Evolutionary conservation across 2,329 filamentous ascomycete genomes (phyloP).

Genomic region (Metarhizium brunneum): DNA sequence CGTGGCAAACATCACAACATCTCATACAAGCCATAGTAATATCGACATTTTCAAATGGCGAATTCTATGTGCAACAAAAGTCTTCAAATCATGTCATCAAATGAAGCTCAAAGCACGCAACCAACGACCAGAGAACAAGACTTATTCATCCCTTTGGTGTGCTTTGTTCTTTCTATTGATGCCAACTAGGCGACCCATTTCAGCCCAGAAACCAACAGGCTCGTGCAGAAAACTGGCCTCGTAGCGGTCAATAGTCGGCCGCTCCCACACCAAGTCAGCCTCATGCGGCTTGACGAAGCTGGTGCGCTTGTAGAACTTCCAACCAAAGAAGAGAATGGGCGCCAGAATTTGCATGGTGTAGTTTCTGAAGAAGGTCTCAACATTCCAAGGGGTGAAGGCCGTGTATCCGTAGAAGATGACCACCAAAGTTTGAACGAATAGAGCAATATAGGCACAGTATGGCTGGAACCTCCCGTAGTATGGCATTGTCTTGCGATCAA

Average conservation of each 20-base stretch:
- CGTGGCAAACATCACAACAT: not conserved
- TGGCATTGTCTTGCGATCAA: slow-evolving; percentile 43
- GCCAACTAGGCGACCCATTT: slow-evolving; percentile 38
- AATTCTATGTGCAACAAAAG: not conserved
- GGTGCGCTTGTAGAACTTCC: slow-evolving; percentile 56
- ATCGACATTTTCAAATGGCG: not conserved
- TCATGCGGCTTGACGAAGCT: slow-evolving; percentile 42
- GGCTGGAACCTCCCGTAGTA: slow-evolving; percentile 52
- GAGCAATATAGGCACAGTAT: slow-evolving; percentile 40
- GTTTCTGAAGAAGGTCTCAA: slow-evolving; percentile 39
- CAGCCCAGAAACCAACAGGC: slow-evolving; percentile 45
- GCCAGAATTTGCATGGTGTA: slow-evolving; percentile 49
- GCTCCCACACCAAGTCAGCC: slow-evolving; percentile 51
- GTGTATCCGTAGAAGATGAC: slow-evolving; percentile 47
- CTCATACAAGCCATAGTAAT: not conserved
- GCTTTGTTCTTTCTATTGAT: slow-evolving; percentile 20
- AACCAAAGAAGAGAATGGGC: slow-evolving; percentile 44
- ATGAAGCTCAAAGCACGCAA: not conserved
- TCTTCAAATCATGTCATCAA: not conserved
- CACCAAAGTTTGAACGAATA: slow-evolving; percentile 31
- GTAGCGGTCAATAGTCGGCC: slow-evolving; percentile 49
- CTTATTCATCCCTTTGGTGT: slow-evolving; percentile 6
- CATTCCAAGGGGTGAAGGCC: slow-evolving; percentile 38
- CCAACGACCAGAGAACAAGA: not conserved
- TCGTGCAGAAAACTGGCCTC: slow-evolving; percentile 39